These are phyloP conservation scores for Eucalyptus lansdowneana DNA, from an alignment of 345 rosid species.

Conservation along the genomic window DNA sequence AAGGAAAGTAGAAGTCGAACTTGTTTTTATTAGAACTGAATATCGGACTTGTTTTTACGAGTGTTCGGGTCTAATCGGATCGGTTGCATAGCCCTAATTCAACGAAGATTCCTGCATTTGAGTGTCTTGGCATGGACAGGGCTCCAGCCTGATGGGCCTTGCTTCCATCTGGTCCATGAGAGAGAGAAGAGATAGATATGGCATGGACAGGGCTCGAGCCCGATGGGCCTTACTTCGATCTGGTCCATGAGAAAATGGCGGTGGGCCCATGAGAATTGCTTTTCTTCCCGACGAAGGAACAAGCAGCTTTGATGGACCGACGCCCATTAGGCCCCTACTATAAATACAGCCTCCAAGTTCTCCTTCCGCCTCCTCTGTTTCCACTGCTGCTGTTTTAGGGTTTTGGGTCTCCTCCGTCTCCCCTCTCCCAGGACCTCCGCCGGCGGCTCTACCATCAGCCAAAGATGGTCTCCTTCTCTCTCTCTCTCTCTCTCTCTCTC, in stretches of 20 bases:
- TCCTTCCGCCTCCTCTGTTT: fast-evolving
- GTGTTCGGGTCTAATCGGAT: neutral
- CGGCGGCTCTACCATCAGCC: neutral
- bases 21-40: no score
- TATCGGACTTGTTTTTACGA: neutral
- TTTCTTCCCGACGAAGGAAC: neutral
- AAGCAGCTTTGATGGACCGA: neutral
- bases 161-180: neutral
- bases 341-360: neutral
- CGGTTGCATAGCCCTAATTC: no score
- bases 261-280: neutral
- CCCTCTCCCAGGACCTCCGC: neutral
- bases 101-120: no score
- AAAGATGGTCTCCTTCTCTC: neutral
- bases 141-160: no score
- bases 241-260: neutral
- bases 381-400: neutral
- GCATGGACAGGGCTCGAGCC: neutral
- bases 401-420: neutral
- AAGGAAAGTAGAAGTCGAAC: no score
- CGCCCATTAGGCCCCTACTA: neutral
- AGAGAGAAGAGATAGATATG: no score
- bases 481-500: neutral
- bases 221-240: neutral
- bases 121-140: no score